Evolutionary conservation across 176 grass and related monocot species (phyloP).

Genomic region (Eleusine indica): DNA sequence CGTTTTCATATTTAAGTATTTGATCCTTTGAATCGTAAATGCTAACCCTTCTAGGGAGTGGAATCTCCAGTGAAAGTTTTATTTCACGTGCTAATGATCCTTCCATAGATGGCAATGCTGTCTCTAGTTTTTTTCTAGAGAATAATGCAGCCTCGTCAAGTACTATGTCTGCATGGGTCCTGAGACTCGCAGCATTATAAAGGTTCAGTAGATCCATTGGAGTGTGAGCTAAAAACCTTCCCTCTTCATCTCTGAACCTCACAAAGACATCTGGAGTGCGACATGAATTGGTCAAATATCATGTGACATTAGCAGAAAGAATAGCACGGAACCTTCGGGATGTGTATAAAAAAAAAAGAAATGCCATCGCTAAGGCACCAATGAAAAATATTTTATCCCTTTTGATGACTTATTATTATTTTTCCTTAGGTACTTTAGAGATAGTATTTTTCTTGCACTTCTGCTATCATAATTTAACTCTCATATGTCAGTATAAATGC

Average conservation of each 20-base stretch:
- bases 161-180: neutral
- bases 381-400: too few species aligned
- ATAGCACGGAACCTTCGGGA: neutral
- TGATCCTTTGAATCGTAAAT: neutral
- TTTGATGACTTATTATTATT: too few species aligned
- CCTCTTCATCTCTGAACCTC: neutral
- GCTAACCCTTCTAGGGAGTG: neutral
- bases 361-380: too few species aligned
- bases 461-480: too few species aligned
- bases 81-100: neutral
- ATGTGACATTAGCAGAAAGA: neutral
- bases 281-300: neutral
- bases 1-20: neutral
- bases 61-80: slow-evolving; percentile 6
- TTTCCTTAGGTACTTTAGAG: too few species aligned
- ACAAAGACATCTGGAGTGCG: neutral
- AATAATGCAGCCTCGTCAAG: neutral
- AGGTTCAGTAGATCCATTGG: neutral
- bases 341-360: too few species aligned
- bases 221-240: neutral
- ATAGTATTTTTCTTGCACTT: neutral
- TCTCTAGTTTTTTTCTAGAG: neutral
- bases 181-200: neutral
- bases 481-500: too few species aligned
- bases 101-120: neutral